Percentiles rank a stretch among this genome's conserved stretches.
Conservation (phyloP, 768 basidiomycete species). For the Boletus sp. region DNA sequence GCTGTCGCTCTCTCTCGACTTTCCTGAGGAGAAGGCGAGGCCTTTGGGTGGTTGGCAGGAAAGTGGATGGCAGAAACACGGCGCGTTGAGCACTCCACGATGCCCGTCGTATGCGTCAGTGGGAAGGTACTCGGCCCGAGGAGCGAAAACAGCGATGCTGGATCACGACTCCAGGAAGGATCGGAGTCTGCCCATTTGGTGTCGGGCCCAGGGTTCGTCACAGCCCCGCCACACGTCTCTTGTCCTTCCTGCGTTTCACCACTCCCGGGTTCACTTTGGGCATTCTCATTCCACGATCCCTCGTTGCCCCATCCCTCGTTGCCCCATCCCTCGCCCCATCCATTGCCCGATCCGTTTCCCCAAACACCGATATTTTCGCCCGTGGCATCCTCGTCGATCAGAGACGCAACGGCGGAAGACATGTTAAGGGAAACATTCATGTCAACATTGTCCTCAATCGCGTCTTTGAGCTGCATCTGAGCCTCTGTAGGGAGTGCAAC, state of each 20-base stretch:
- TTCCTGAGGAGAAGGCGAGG: neutral
- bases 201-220: neutral
- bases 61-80: conserved; percentile 46
- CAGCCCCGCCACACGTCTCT: neutral
- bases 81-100: conserved; percentile 65
- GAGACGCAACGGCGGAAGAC: neutral
- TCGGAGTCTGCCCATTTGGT: conserved; percentile 14
- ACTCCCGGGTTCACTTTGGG: conserved; percentile 1
- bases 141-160: conserved; percentile 34
- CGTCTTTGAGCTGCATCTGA: conserved; percentile 25
- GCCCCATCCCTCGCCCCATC: conserved; percentile 11
- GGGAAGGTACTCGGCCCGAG: conserved; percentile 59
- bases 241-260: conserved; percentile 7
- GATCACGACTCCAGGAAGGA: conserved; percentile 25
- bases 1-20: conserved; percentile 2
- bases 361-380: neutral
- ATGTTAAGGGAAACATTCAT: conserved; percentile 14
- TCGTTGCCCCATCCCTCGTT: conserved; percentile 12
- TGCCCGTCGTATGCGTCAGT: conserved; percentile 58
- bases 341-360: neutral
- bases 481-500: conserved; percentile 23
- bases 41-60: conserved; percentile 31
- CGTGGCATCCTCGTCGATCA: neutral
- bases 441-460: conserved; percentile 26
- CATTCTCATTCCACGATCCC: neutral